phyloP scores from a whole-genome alignment of 1,284 basidiomycete species.

The Tilletia caries region DNA sequence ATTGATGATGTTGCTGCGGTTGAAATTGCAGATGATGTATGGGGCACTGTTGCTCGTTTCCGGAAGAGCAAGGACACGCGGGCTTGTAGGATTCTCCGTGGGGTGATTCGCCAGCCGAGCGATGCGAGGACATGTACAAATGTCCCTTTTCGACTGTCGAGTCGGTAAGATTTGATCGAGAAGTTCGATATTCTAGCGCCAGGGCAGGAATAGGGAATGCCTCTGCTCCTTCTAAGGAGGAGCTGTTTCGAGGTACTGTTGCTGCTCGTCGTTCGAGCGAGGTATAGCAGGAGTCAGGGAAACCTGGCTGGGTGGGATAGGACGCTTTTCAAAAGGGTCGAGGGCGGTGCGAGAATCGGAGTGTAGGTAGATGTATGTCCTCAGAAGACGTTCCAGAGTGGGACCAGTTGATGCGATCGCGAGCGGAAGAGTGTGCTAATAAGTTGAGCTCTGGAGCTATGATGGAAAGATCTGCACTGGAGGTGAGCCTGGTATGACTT shows the following conservation, averaged over 20 bases:
- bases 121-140: slow-evolving; percentile 9
- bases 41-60: slow-evolving; percentile 6
- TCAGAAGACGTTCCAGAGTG: too few relatives aligned
- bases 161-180: neutral
- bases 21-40: slow-evolving; percentile 1
- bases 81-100: slow-evolving; percentile 9
- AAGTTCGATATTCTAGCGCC: neutral
- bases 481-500: too few relatives aligned
- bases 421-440: too few relatives aligned
- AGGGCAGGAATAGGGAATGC: neutral
- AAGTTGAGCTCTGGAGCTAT: too few relatives aligned
- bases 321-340: neutral
- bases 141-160: too few relatives aligned
- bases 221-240: neutral
- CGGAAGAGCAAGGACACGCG: slow-evolving; percentile 7
- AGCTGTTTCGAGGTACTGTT: neutral
- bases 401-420: too few relatives aligned
- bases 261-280: neutral
- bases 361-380: too few relatives aligned
- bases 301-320: neutral
- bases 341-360: too few relatives aligned
- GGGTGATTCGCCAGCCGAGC: slow-evolving; percentile 2
- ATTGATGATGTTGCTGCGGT: neutral
- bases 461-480: too few relatives aligned
- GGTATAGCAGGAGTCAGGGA: neutral